Percentiles rank a stretch among this genome's conserved stretches.
phyloP scores from a whole-genome alignment of 2,329 filamentous ascomycete species.

The Knufia fluminis region DNA sequence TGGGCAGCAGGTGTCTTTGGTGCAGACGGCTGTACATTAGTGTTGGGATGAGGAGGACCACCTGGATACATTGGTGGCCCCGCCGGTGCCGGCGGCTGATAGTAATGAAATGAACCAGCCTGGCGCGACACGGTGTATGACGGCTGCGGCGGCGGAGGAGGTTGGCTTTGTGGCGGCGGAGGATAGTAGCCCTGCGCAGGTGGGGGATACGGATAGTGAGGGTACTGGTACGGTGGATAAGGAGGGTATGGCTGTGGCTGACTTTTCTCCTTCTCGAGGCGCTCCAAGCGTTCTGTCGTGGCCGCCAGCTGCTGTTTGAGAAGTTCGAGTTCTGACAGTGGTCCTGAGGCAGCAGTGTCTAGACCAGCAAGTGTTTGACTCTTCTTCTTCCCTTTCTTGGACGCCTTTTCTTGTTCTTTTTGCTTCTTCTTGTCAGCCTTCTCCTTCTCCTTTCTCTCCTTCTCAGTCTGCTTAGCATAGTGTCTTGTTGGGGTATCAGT shows the following conservation, averaged over 20 bases:
- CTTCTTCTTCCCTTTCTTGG: neutral
- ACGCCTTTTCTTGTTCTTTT: neutral
- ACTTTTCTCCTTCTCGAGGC: conserved; percentile 15
- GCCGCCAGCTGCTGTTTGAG: conserved; percentile 14
- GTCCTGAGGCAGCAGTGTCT: neutral
- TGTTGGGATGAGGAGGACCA: no score
- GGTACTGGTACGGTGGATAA: neutral
- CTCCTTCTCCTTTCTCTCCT: neutral
- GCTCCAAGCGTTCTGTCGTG: conserved; percentile 15
- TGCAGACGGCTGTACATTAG: no score
- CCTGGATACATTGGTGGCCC: no score
- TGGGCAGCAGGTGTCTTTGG: no score
- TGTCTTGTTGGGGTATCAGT: neutral
- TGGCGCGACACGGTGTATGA: neutral
- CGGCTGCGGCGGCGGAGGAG: neutral
- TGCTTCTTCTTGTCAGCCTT: neutral
- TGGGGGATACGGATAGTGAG: neutral
- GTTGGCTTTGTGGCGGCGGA: neutral
- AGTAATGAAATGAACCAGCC: no score
- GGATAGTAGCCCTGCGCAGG: neutral
- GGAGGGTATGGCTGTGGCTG: neutral
- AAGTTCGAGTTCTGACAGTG: conserved; percentile 13
- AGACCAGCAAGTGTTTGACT: neutral
- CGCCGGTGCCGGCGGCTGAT: no score
- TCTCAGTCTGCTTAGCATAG: neutral